These are phyloP conservation scores for Aspergillus japonicus DNA, from an alignment of 2,329 filamentous ascomycete species.

Conservation along the genomic window DNA sequence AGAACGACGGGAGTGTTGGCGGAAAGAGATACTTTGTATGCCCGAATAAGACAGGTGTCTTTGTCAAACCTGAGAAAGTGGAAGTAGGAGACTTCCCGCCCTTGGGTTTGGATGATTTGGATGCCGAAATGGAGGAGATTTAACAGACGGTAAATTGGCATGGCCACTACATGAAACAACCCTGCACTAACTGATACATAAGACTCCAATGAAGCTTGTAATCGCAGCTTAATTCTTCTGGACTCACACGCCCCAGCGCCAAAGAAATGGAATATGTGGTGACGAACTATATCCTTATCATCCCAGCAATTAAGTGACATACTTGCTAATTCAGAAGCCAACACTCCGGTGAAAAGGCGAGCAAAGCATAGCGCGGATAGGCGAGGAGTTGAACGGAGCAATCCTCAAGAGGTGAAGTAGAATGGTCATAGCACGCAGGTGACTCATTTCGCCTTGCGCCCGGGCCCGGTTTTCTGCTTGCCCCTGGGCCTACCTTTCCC, in stretches of 20 bases:
- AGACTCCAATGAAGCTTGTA: constrained; percentile 1
- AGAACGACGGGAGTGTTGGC: constrained; percentile 59
- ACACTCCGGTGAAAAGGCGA: background rate
- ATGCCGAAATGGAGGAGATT: constrained; percentile 58
- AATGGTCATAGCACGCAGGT: background rate
- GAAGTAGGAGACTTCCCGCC: constrained; percentile 60
- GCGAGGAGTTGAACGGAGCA: background rate
- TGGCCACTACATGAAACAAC: background rate
- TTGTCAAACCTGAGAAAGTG: constrained; percentile 62
- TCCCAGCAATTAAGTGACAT: constrained; percentile 2
- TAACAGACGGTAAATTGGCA: constrained; percentile 1
- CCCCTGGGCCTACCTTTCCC: constrained; percentile 33
- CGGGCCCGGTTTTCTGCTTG: constrained; percentile 30
- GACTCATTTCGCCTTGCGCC: constrained; percentile 1
- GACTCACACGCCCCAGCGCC: background rate
- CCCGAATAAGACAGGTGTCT: constrained; percentile 56
- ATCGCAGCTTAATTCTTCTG: background rate
- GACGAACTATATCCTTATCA: background rate
- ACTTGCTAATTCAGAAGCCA: constrained; percentile 5
- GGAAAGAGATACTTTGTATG: constrained; percentile 57
- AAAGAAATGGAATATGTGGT: background rate
- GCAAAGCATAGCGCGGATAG: background rate
- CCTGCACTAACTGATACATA: background rate
- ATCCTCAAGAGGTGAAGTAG: background rate
- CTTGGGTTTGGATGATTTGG: constrained; percentile 51